Percentiles rank a stretch among this genome's conserved stretches.
Evolutionary conservation across 352 stramenopile species (phyloP).

Genomic region (Pythium apleroticum): DNA sequence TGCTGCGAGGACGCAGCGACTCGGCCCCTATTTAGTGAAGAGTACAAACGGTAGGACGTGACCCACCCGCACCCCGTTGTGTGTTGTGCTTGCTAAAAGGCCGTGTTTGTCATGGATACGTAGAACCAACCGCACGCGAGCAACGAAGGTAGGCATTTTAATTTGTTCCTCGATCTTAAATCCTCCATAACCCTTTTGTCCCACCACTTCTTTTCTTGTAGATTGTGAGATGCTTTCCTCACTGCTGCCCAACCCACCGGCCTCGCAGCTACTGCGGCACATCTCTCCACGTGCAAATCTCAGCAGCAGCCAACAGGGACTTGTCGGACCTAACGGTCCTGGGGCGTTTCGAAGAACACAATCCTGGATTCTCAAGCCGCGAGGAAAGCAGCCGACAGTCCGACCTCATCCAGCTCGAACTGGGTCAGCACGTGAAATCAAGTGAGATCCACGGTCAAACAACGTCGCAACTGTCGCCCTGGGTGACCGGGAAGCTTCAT

Average conservation of each 20-base stretch:
- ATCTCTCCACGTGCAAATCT: slow-evolving; percentile 33
- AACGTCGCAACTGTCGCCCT: not conserved
- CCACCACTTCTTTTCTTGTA: slow-evolving; percentile 17
- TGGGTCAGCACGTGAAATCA: slow-evolving; percentile 21
- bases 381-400: not conserved
- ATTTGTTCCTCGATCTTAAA: no score
- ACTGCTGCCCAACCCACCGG: slow-evolving; percentile 47
- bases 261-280: slow-evolving; percentile 46
- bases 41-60: not conserved
- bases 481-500: slow-evolving; percentile 5
- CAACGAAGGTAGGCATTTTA: slow-evolving; percentile 43
- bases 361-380: slow-evolving; percentile 1
- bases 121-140: slow-evolving; percentile 36
- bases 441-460: slow-evolving; percentile 2
- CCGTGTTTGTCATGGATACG: not conserved
- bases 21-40: not conserved
- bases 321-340: slow-evolving; percentile 20
- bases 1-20: not conserved
- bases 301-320: not conserved
- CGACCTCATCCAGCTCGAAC: not conserved
- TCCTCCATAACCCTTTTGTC: no score
- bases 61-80: no score
- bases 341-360: slow-evolving; percentile 33
- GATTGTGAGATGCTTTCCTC: slow-evolving; percentile 56
- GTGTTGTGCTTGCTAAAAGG: not conserved